Evolutionary conservation across 495 filamentous ascomycete species (phyloP).

Genomic region (Xylaria curta): DNA sequence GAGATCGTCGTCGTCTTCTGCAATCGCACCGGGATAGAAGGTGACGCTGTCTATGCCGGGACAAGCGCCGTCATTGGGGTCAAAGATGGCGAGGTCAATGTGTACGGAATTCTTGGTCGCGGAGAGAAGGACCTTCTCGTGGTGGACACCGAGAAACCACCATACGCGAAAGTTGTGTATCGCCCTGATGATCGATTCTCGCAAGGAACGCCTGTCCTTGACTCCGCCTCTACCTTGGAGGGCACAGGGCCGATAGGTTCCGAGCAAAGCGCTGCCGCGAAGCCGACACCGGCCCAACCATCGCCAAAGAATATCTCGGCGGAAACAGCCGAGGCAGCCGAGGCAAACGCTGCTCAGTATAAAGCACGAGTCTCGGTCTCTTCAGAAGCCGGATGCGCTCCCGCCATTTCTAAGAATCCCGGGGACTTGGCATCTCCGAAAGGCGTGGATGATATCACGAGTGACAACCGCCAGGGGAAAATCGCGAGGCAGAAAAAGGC

Average conservation of each 20-base stretch:
- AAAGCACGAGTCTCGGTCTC: neutral
- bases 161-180: constrained; percentile 38
- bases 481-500: neutral
- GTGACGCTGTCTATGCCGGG: constrained; percentile 76
- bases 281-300: neutral
- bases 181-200: constrained; percentile 27
- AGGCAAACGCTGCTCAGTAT: neutral
- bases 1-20: constrained; percentile 82
- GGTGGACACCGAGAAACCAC: constrained; percentile 58
- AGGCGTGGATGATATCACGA: neutral
- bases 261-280: neutral
- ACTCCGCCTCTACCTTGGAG: neutral
- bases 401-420: neutral
- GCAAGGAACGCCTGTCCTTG: neutral
- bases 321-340: neutral
- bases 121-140: constrained; percentile 68
- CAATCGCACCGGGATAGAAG: constrained; percentile 79
- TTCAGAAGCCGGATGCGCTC: neutral
- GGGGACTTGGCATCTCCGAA: neutral
- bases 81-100: constrained; percentile 65
- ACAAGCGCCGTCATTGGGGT: constrained; percentile 84
- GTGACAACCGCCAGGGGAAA: neutral
- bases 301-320: neutral
- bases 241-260: neutral
- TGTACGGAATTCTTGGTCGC: constrained; percentile 73